phyloP scores from a whole-genome alignment of 495 filamentous ascomycete genomes.

The Podospora conica region DNA sequence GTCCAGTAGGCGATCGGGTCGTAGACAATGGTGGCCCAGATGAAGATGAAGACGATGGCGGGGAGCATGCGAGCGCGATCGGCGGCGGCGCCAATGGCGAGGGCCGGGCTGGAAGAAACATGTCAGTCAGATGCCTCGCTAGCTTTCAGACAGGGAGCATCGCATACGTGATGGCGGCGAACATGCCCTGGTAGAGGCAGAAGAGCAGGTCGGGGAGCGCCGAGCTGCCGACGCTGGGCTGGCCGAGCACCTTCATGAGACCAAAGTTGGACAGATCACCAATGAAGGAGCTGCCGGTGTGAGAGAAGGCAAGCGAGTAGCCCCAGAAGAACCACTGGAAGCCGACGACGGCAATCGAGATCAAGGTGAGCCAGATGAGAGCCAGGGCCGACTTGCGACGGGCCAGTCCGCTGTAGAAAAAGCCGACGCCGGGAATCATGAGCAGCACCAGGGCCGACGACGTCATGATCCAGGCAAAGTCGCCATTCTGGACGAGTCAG shows the following conservation, averaged over 20 bases:
- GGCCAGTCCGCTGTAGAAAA: constrained; percentile 99
- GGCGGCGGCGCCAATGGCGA: constrained; percentile 86
- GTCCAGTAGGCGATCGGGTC: constrained; percentile 98
- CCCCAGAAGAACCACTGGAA: constrained; percentile 99
- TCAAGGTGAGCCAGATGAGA: constrained; percentile 93
- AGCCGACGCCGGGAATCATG: constrained; percentile 98
- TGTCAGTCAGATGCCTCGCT: neutral
- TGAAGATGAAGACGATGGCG: constrained; percentile 90
- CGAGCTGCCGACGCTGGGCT: constrained; percentile 73
- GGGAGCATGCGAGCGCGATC: constrained; percentile 94
- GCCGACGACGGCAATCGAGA: constrained; percentile 81
- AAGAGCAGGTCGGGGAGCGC: constrained; percentile 87
- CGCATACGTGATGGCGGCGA: constrained; percentile 74
- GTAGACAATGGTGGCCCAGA: constrained; percentile 93
- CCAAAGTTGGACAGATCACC: constrained; percentile 84
- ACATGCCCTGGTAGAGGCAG: constrained; percentile 97
- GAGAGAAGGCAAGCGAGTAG: constrained; percentile 88
- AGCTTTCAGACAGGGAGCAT: neutral
- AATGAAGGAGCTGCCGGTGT: constrained; percentile 74
- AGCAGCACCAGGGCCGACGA: constrained; percentile 85
- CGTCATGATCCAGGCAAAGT: constrained; percentile 88
- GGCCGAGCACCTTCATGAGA: constrained; percentile 70
- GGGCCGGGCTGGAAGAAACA: constrained; percentile 54
- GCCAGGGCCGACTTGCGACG: constrained; percentile 92
- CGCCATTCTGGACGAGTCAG: constrained; percentile 42